These are phyloP conservation scores for Fusarium acutatum DNA, from an alignment of 2,329 filamentous ascomycete species.

Conservation along the genomic window DNA sequence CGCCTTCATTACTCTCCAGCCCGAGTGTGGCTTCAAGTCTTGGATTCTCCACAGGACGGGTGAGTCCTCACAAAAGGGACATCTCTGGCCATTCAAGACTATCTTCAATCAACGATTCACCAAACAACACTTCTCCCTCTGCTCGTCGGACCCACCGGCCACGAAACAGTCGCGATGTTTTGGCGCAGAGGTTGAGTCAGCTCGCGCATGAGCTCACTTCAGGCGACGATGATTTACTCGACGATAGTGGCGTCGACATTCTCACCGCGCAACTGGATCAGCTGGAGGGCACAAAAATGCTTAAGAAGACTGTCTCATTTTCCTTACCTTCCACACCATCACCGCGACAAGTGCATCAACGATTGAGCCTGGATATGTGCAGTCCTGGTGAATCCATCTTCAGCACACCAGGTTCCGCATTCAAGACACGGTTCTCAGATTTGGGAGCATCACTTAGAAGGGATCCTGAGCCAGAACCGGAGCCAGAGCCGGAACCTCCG, in stretches of 20 bases:
- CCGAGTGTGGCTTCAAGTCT: conserved; percentile 48
- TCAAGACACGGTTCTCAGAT: conserved; percentile 52
- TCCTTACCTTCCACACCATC: conserved; percentile 31
- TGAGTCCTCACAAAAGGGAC: conserved; percentile 46
- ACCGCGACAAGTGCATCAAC: conserved; percentile 24
- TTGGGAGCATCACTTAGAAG: conserved; percentile 48
- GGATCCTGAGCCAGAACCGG: conserved; percentile 40
- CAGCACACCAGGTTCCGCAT: conserved; percentile 48
- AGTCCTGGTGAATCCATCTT: conserved; percentile 45
- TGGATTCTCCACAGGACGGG: conserved; percentile 42
- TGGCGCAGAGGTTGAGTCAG: conserved; percentile 53
- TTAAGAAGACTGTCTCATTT: conserved; percentile 37
- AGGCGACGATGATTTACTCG: conserved; percentile 45
- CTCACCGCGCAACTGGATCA: conserved; percentile 52
- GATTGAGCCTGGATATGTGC: conserved; percentile 40
- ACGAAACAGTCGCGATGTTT: conserved; percentile 46
- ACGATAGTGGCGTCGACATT: conserved; percentile 48
- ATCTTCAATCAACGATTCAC: conserved; percentile 32
- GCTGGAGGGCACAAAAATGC: conserved; percentile 35
- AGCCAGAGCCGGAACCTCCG: conserved; percentile 40
- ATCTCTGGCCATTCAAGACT: conserved; percentile 36
- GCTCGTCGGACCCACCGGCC: conserved; percentile 19
- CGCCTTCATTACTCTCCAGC: conserved; percentile 45
- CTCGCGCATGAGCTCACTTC: conserved; percentile 51
- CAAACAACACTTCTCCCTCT: conserved; percentile 39